Conservation (phyloP, 1,139 yeast genomes). For the Candida tunisiensis region DNA sequence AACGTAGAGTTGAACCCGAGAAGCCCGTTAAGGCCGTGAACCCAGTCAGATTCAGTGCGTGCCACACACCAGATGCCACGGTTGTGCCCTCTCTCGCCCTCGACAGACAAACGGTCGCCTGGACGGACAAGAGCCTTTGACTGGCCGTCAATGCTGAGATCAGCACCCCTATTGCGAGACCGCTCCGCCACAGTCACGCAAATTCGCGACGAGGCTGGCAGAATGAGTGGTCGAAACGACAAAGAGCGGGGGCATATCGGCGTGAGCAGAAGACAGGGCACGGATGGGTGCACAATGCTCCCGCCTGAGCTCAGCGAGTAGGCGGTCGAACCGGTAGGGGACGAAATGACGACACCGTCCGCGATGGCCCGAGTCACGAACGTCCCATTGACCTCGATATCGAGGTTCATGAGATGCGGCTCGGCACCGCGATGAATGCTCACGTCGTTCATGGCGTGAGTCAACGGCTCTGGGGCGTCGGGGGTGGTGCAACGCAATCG, state of each 20-base stretch:
- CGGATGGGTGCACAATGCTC: conserved; percentile 78
- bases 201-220: conserved; percentile 60
- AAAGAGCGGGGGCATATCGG: conserved; percentile 92
- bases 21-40: conserved; percentile 68
- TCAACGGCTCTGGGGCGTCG: conserved; percentile 1
- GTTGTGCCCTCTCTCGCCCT: conserved; percentile 15
- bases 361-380: conserved; percentile 81
- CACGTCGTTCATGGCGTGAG: conserved; percentile 83
- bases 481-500: conserved; percentile 26
- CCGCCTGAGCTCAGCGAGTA: conserved; percentile 86
- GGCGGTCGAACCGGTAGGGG: conserved; percentile 95
- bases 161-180: conserved; percentile 19
- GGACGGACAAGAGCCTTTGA: conserved; percentile 49
- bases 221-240: conserved; percentile 69
- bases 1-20: conserved; percentile 81
- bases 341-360: conserved; percentile 71
- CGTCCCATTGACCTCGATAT: conserved; percentile 65
- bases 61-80: conserved; percentile 87
- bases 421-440: conserved; percentile 77
- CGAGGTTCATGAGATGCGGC: conserved; percentile 72
- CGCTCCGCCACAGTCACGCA: conserved; percentile 34
- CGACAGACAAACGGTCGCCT: conserved; percentile 67
- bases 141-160: conserved; percentile 63
- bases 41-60: conserved; percentile 76
- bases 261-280: conserved; percentile 64